These are phyloP conservation scores for Claviceps paspali DNA, from an alignment of 2,329 filamentous ascomycete species.

Conservation along the genomic window DNA sequence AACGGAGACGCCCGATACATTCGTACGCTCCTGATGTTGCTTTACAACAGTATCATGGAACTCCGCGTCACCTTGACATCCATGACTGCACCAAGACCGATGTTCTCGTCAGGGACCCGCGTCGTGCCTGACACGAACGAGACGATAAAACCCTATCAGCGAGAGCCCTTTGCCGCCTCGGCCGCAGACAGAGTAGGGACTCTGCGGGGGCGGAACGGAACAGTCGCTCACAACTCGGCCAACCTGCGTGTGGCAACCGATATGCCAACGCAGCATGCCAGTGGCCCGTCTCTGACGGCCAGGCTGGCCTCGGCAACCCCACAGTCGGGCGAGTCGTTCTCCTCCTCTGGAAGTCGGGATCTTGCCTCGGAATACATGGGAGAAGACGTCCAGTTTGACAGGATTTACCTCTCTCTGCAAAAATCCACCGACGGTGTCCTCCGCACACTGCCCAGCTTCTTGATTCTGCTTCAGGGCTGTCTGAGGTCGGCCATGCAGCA, in stretches of 20 bases:
- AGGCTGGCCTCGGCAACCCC: conserved; percentile 51
- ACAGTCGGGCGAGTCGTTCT: conserved; percentile 69
- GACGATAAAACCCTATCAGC: conserved; percentile 34
- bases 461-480: conserved; percentile 48
- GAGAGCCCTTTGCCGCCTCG: conserved; percentile 38
- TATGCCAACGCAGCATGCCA: conserved; percentile 29
- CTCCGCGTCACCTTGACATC: conserved; percentile 38
- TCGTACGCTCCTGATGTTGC: conserved; percentile 44
- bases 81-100: conserved; percentile 13
- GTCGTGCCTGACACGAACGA: conserved; percentile 20
- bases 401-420: conserved; percentile 62
- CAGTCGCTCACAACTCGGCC: conserved; percentile 31
- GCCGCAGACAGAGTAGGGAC: conserved; percentile 31
- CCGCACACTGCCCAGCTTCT: conserved; percentile 54
- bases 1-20: conserved; percentile 53
- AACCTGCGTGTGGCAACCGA: conserved; percentile 43
- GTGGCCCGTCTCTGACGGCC: conserved; percentile 33
- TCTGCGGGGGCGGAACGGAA: conserved; percentile 20
- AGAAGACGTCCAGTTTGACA: conserved; percentile 70
- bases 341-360: conserved; percentile 31
- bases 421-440: conserved; percentile 60
- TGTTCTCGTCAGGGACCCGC: conserved; percentile 7
- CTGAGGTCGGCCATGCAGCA: conserved; percentile 48
- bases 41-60: conserved; percentile 55
- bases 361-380: conserved; percentile 49